A percentile compares a stretch with the other conserved stretches of the same genome.
Evolutionary conservation across 768 basidiomycete species (phyloP).

Genomic region (Phaffia australis): DNA sequence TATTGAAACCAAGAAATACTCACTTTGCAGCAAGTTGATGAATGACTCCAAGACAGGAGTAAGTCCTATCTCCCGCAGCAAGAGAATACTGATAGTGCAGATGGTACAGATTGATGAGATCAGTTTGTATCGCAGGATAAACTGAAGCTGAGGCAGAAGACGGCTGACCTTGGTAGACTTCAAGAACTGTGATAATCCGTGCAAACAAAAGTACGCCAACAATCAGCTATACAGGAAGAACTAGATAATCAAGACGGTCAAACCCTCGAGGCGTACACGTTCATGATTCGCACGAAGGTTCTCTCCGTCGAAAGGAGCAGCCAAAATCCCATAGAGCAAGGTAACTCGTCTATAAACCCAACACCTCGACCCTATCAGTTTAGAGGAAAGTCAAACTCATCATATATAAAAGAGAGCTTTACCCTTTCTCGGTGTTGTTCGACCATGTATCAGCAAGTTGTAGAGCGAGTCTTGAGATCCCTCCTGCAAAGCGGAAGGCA

Average conservation of each 20-base stretch:
- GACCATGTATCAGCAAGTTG: constrained; percentile 53
- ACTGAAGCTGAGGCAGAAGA: too few relatives aligned
- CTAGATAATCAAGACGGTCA: constrained; percentile 47
- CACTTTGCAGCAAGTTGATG: constrained; percentile 40
- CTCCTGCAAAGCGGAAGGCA: constrained; percentile 56
- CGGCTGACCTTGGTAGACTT: too few relatives aligned
- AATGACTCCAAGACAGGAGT: constrained; percentile 52
- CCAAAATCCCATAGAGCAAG: constrained; percentile 28
- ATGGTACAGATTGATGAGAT: constrained; percentile 50
- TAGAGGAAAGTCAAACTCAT: too few relatives aligned
- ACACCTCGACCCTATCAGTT: too few relatives aligned
- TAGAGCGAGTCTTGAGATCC: constrained; percentile 56
- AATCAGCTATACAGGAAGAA: too few relatives aligned
- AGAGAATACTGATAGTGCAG: constrained; percentile 4
- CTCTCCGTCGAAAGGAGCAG: constrained; percentile 56
- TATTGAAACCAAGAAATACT: not conserved
- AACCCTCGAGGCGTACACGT: constrained; percentile 55
- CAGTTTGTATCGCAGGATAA: constrained; percentile 34
- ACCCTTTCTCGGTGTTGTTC: not conserved
- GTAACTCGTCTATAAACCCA: not conserved
- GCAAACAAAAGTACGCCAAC: too few relatives aligned
- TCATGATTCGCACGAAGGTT: constrained; percentile 55
- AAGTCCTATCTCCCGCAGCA: constrained; percentile 42
- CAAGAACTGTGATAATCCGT: too few relatives aligned
- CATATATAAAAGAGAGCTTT: too few relatives aligned